Evolutionary conservation across 2,329 filamentous ascomycete genomes (phyloP), one percentile per base, ranked within the genome.

Genomic region (Clonostachys rhizophaga): DNA sequence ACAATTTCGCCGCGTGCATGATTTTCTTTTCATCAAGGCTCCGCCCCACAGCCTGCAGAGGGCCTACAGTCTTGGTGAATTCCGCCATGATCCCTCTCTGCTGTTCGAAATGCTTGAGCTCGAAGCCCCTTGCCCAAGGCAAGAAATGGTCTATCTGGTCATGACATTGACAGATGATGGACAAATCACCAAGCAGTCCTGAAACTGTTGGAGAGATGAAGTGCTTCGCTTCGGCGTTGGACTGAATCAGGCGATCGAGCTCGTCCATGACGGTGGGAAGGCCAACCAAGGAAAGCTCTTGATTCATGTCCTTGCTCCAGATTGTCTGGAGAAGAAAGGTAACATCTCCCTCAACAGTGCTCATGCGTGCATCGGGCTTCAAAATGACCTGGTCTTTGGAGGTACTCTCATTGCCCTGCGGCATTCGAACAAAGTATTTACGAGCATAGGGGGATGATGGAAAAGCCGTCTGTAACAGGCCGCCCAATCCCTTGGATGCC

Each of bases 201-300:
- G 36, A 8, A 39, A 18, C 36, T 18, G 14, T 18, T 14, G 14
- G 36, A n/a, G 36, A 39, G 36, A 39, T n/a, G 14, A 39, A 11
- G 3, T 39, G 3, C 36, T 39, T n/a, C 36, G 36, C 34, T 14
- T 58, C 49, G 1, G 59, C 54, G 6, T 76, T 68, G 2, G 57
- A 52, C 45, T 69, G 52, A 2, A 75, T 47, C 5, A 76, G 58
- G 8, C 70, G 67, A 20, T 74, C 72, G 3, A 79, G 55, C 52
- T 79, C 74, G 49, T 81, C 75, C 12, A 78, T 50, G 2, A 73
- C 30, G 5, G 55, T 54, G 3, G 65, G 58, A 24, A 74, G 48
- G 4, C 65, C 52, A 8, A 50, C 45, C 36, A 18, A 14, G 14
- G 14, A n/a, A n/a, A n/a, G 14, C 7, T 39, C 14, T 39, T 39